Percentiles rank a stretch among this genome's conserved stretches.
These are phyloP conservation scores for Alternaria burnsii DNA, from an alignment of 2,329 filamentous ascomycete species.

Conservation along the genomic window DNA sequence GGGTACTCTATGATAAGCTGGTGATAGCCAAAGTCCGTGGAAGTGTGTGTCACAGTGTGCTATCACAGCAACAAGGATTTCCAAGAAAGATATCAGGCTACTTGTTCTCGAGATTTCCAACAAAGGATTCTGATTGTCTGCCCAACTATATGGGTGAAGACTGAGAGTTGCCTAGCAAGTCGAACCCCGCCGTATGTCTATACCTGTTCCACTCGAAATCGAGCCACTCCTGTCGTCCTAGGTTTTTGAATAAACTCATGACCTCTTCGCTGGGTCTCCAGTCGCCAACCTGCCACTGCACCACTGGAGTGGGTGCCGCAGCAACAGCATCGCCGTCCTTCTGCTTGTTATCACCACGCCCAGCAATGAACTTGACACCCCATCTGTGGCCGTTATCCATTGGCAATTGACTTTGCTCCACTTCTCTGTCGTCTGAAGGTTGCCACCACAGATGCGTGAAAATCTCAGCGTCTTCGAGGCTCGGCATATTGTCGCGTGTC, in stretches of 20 bases:
- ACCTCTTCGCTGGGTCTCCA: slow-evolving; percentile 20
- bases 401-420: slow-evolving; percentile 9
- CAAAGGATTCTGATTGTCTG: background rate
- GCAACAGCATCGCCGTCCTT: slow-evolving; percentile 51
- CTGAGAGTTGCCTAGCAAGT: slow-evolving; percentile 16
- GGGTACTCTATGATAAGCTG: background rate
- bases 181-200: background rate
- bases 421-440: slow-evolving; percentile 9
- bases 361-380: slow-evolving; percentile 20
- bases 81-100: background rate
- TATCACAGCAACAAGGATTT: background rate
- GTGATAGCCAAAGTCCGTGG: background rate
- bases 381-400: slow-evolving; percentile 21
- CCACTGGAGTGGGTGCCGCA: slow-evolving; percentile 35
- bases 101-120: background rate
- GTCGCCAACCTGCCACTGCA: slow-evolving; percentile 23
- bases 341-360: slow-evolving; percentile 8
- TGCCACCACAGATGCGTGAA: slow-evolving; percentile 23
- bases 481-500: slow-evolving; percentile 17
- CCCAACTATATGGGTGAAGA: slow-evolving; percentile 10
- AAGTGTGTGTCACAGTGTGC: background rate
- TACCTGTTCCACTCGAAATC: slow-evolving; percentile 16
- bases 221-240: slow-evolving; percentile 21
- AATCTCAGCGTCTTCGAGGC: slow-evolving; percentile 19
- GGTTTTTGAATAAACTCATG: slow-evolving; percentile 18